Percentiles rank a stretch among this genome's conserved stretches.
These are phyloP conservation scores for Auricularia heimuer DNA, from an alignment of 768 basidiomycete genomes.

Conservation along the genomic window DNA sequence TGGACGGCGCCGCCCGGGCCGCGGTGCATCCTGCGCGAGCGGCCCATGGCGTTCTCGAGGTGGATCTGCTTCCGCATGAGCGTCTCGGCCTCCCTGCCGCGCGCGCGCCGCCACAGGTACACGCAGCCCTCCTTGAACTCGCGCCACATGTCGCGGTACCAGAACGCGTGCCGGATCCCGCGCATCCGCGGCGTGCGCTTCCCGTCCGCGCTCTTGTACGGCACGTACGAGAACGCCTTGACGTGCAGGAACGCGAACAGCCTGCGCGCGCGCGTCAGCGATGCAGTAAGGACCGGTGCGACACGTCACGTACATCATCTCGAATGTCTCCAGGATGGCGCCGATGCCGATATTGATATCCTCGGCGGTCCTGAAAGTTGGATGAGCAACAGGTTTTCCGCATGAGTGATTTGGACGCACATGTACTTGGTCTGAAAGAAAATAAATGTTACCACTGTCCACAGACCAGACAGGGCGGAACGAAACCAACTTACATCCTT, in stretches of 20 bases:
- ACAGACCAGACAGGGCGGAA: too few species aligned
- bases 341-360: constrained; percentile 65
- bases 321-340: constrained; percentile 58
- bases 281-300: neutral
- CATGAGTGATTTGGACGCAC: constrained; percentile 19
- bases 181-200: constrained; percentile 43
- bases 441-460: neutral
- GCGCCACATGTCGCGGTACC: constrained; percentile 57
- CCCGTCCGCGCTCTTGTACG: constrained; percentile 33
- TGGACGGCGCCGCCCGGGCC: neutral
- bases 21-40: constrained; percentile 18
- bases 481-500: constrained; percentile 39
- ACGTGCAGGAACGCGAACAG: constrained; percentile 63
- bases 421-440: constrained; percentile 11
- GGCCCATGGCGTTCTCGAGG: constrained; percentile 26
- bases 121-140: constrained; percentile 49
- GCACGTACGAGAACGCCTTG: constrained; percentile 60
- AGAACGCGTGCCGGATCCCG: constrained; percentile 53
- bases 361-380: constrained; percentile 47
- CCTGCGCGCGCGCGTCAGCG: constrained; percentile 20
- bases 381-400: too few species aligned
- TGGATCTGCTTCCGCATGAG: constrained; percentile 33
- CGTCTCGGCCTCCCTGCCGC: constrained; percentile 44
- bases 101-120: constrained; percentile 46
- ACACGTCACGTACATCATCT: constrained; percentile 52